Conservation (phyloP, 2,329 filamentous ascomycete genomes). For the Aspergillus nomiae region DNA sequence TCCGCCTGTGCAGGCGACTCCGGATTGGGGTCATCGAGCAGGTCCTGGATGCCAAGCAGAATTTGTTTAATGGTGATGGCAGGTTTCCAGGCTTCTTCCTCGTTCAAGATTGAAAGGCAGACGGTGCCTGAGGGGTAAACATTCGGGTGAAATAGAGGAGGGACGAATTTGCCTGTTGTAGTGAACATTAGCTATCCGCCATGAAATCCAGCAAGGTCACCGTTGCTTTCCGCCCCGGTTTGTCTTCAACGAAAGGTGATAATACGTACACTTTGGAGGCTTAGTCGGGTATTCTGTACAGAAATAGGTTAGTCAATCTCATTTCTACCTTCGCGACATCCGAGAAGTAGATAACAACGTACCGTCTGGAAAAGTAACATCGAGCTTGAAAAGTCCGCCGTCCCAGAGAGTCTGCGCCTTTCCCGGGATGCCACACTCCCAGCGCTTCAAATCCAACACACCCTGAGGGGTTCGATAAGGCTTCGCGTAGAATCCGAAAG, state of each 20-base stretch:
- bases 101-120: constrained; percentile 94
- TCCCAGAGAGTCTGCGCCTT: constrained; percentile 98
- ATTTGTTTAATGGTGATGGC: constrained; percentile 99
- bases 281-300: constrained; percentile 91
- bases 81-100: constrained; percentile 98
- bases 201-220: neutral
- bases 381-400: constrained; percentile 94
- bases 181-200: neutral
- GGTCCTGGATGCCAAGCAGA: constrained; percentile 89
- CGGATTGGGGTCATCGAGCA: constrained; percentile 94
- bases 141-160: constrained; percentile 96
- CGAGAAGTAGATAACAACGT: constrained; percentile 37
- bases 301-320: constrained; percentile 18
- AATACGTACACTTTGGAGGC: constrained; percentile 86
- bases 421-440: constrained; percentile 95
- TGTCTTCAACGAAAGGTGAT: neutral
- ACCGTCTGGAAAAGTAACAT: constrained; percentile 92
- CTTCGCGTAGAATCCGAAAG: constrained; percentile 95
- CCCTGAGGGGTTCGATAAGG: constrained; percentile 78
- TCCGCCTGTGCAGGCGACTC: constrained; percentile 96
- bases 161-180: constrained; percentile 83
- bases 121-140: constrained; percentile 98
- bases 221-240: neutral
- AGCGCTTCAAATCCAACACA: constrained; percentile 86
- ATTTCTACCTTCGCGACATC: neutral